phyloP scores from a whole-genome alignment of 257 asterid genomes.

The Solanum tarapatanum region DNA sequence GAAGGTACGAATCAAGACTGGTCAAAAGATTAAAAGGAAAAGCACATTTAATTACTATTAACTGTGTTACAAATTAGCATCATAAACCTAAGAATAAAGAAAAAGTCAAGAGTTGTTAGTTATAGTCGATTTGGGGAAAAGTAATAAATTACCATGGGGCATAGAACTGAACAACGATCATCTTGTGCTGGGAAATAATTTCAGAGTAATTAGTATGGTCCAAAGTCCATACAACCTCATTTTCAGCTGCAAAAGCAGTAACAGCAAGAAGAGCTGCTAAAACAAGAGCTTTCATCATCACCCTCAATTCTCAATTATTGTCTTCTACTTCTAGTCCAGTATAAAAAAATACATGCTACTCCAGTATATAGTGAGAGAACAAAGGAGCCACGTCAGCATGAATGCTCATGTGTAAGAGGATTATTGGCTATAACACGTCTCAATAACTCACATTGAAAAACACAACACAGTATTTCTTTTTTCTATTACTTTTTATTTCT shows the following conservation, averaged over 20 bases:
- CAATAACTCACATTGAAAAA: not conserved
- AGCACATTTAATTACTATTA: not conserved
- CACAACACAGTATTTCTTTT: not conserved
- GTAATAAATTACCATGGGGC: slow-evolving; percentile 51
- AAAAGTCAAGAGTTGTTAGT: not conserved
- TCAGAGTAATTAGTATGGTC: slow-evolving; percentile 55
- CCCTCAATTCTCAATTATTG: not conserved
- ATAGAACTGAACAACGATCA: slow-evolving; percentile 74
- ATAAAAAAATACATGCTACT: not conserved
- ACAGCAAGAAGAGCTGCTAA: slow-evolving; percentile 8
- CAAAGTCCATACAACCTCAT: slow-evolving; percentile 43
- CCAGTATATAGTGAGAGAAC: not conserved
- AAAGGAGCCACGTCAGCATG: not conserved
- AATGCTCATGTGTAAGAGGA: not conserved
- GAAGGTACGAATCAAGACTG: not conserved
- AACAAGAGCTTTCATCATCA: not conserved
- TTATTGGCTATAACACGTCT: not conserved
- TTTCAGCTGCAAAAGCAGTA: slow-evolving; percentile 20
- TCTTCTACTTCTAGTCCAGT: not conserved
- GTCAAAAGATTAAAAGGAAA: not conserved
- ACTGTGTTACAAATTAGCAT: not conserved
- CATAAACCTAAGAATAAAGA: not conserved
- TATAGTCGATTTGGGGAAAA: not conserved
- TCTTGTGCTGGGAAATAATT: slow-evolving; percentile 29
- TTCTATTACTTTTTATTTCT: not conserved